Conservation (phyloP, 352 stramenopile genomes). For the Phytophthora pisi region DNA sequence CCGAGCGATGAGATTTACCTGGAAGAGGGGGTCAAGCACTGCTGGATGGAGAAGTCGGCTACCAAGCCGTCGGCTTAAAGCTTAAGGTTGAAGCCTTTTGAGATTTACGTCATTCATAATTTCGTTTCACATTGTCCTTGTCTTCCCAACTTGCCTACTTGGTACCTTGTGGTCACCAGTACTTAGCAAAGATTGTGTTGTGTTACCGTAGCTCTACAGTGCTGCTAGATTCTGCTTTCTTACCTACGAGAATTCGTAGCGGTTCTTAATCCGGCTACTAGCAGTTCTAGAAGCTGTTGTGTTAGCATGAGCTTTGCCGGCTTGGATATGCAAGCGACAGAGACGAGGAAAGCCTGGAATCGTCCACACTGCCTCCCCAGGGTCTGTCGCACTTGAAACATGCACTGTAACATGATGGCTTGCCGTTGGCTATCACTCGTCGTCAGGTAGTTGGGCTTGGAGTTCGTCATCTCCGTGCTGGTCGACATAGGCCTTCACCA, state of each 20-base stretch:
- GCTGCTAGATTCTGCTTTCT: background rate
- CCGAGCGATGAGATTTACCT: slow-evolving; percentile 58
- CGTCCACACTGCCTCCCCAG: background rate
- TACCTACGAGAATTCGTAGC: background rate
- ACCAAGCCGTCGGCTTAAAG: background rate
- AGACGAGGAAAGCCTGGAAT: background rate
- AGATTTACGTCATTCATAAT: too few relatives aligned
- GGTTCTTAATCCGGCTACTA: background rate
- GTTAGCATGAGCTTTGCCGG: background rate
- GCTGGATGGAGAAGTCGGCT: slow-evolving; percentile 52
- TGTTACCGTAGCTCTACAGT: background rate
- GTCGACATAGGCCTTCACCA: too few relatives aligned
- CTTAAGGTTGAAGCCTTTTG: too few relatives aligned
- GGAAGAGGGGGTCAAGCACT: slow-evolving; percentile 62
- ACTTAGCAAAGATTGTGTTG: background rate
- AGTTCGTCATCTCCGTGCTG: too few relatives aligned
- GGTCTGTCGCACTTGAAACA: too few relatives aligned
- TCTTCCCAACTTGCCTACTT: too few relatives aligned
- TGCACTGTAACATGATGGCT: too few relatives aligned
- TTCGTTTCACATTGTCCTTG: too few relatives aligned
- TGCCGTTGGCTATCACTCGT: too few relatives aligned
- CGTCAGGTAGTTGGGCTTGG: too few relatives aligned
- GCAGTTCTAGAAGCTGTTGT: background rate
- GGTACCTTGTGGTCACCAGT: background rate
- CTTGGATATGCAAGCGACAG: background rate